A percentile compares a stretch with the other conserved stretches of the same genome.
These are phyloP conservation scores for Emericellopsis terricola DNA, from an alignment of 495 filamentous ascomycete genomes.

Conservation along the genomic window DNA sequence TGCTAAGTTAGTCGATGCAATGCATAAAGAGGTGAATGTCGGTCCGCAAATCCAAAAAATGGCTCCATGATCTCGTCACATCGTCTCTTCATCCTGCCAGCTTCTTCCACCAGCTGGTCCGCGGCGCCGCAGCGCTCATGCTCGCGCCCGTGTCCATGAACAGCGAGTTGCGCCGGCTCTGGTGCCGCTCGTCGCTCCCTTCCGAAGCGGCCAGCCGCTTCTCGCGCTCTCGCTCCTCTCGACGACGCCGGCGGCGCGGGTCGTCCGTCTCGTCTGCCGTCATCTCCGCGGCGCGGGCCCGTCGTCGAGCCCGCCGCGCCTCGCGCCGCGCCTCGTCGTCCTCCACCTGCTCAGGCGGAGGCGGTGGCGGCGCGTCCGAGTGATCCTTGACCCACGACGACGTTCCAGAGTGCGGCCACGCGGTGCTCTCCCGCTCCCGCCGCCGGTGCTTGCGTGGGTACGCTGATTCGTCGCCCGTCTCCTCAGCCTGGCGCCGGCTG, in stretches of 20 bases:
- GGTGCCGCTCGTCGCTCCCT: conserved; percentile 20
- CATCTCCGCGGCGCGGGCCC: conserved; percentile 23
- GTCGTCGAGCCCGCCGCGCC: conserved; percentile 23
- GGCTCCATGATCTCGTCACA: neutral
- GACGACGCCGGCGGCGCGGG: conserved; percentile 22
- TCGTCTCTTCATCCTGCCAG: conserved; percentile 11
- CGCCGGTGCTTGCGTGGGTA: conserved; percentile 23
- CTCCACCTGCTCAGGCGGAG: conserved; percentile 14
- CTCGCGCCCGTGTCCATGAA: conserved; percentile 18
- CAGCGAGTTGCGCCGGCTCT: conserved; percentile 16
- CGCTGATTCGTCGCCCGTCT: conserved; percentile 18
- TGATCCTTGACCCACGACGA: conserved; percentile 43
- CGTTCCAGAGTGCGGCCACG: conserved; percentile 36
- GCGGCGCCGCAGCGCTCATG: conserved; percentile 14
- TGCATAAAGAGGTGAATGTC: no score
- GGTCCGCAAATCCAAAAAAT: no score
- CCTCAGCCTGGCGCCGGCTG: conserved; percentile 17
- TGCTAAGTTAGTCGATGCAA: no score
- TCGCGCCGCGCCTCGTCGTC: conserved; percentile 30
- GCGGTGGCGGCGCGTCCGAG: conserved; percentile 35
- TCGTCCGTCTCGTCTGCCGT: conserved; percentile 23
- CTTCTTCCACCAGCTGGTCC: conserved; percentile 38
- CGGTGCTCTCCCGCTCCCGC: conserved; percentile 15
- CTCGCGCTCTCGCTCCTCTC: conserved; percentile 20
- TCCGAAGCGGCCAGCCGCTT: conserved; percentile 17